Evolutionary conservation across 768 basidiomycete genomes (phyloP).

Genomic region (Podaxis sp.): DNA sequence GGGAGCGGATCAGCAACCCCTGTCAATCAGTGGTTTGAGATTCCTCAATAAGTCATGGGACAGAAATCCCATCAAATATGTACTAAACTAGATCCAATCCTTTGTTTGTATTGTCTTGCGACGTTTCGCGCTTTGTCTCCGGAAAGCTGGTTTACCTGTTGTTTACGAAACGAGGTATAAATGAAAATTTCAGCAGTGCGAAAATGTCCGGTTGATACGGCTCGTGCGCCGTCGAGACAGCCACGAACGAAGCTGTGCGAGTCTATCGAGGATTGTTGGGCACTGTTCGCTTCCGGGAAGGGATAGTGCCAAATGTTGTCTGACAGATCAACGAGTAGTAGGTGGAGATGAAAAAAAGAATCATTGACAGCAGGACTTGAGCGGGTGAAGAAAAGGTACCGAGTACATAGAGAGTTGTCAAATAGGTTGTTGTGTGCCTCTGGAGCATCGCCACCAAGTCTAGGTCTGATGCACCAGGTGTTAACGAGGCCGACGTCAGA

Average conservation of each 20-base stretch:
- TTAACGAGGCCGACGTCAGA: not conserved
- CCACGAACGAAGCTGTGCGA: not conserved
- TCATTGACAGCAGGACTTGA: not conserved
- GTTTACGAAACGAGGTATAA: too few relatives aligned
- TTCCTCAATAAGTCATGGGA: conserved; percentile 5
- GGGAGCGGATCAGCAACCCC: conserved; percentile 8
- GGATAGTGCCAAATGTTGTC: not conserved
- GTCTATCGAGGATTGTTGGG: not conserved
- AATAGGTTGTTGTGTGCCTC: conserved; percentile 2
- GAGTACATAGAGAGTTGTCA: not conserved
- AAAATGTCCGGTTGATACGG: conserved; percentile 9
- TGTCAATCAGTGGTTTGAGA: conserved; percentile 6
- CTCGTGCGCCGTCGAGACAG: not conserved
- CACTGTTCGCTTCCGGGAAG: conserved; percentile 4
- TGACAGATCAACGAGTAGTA: not conserved
- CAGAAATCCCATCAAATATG: conserved; percentile 8
- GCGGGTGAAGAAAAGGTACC: conserved; percentile 4
- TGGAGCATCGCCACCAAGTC: conserved; percentile 6
- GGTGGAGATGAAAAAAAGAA: not conserved
- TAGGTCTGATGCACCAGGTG: not conserved
- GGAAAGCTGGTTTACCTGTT: not conserved
- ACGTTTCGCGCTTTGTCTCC: conserved; percentile 7
- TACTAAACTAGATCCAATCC: not conserved
- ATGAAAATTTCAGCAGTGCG: conserved; percentile 3
- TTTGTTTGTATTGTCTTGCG: not conserved